phyloP scores from a whole-genome alignment of 2,329 filamentous ascomycete species.

The Rhynchosporium secalis region DNA sequence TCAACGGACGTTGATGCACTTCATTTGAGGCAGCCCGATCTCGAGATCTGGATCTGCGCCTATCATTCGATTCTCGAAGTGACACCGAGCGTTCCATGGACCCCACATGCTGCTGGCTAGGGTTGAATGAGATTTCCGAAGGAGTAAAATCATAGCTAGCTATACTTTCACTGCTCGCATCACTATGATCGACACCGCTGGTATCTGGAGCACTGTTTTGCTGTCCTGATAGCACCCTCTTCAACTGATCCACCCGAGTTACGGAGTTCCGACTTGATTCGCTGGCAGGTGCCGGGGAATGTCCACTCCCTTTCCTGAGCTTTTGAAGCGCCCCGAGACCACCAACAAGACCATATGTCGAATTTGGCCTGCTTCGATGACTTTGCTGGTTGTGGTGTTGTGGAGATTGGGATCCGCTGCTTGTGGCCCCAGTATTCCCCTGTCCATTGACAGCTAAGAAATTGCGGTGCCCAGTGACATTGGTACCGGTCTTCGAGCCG shows the following conservation, averaged over 20 bases:
- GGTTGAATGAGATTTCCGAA: slow-evolving; percentile 65
- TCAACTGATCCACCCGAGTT: slow-evolving; percentile 64
- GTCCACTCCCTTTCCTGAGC: slow-evolving; percentile 55
- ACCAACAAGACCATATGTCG: slow-evolving; percentile 37
- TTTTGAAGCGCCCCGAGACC: slow-evolving; percentile 44
- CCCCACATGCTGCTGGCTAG: slow-evolving; percentile 26
- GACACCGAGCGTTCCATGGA: slow-evolving; percentile 34
- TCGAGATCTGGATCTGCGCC: slow-evolving; percentile 37
- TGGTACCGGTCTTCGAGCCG: slow-evolving; percentile 69
- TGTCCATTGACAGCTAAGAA: slow-evolving; percentile 60
- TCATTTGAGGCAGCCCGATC: slow-evolving; percentile 31
- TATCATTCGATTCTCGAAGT: slow-evolving; percentile 31
- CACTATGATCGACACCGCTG: slow-evolving; percentile 48
- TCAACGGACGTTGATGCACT: slow-evolving; percentile 30
- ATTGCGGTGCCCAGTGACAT: slow-evolving; percentile 46
- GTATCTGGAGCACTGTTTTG: slow-evolving; percentile 40
- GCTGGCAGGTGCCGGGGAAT: slow-evolving; percentile 47
- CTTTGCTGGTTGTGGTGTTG: slow-evolving; percentile 41
- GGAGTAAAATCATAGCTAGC: slow-evolving; percentile 67
- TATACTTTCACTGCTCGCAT: slow-evolving; percentile 65
- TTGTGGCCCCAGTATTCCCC: slow-evolving; percentile 43
- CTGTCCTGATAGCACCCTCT: slow-evolving; percentile 59
- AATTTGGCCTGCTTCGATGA: slow-evolving; percentile 34
- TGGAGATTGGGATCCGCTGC: slow-evolving; percentile 46
- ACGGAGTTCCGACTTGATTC: slow-evolving; percentile 52